Evolutionary conservation across 805 yeast species (phyloP).

Genomic region (Sugiyamaella mastotermitis): DNA sequence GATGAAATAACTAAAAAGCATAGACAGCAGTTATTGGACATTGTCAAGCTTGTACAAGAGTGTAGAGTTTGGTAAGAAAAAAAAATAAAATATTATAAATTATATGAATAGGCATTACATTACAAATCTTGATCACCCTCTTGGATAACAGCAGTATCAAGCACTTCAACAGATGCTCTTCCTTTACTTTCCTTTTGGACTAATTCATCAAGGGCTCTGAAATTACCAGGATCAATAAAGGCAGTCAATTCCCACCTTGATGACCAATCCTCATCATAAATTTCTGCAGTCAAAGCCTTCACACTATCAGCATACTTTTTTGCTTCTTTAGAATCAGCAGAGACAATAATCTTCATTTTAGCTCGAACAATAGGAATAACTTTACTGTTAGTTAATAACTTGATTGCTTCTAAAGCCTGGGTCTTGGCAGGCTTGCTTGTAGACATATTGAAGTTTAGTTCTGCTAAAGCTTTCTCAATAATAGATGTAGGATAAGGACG

Average conservation of each 20-base stretch:
- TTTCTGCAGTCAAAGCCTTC: slow-evolving; percentile 36
- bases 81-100: neutral
- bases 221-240: slow-evolving; percentile 80
- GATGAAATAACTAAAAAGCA: slow-evolving; percentile 21
- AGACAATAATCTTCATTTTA: slow-evolving; percentile 77
- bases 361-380: slow-evolving; percentile 92
- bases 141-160: slow-evolving; percentile 83
- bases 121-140: slow-evolving; percentile 37
- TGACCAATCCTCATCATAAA: slow-evolving; percentile 37
- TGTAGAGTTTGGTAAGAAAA: slow-evolving; percentile 26
- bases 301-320: slow-evolving; percentile 39
- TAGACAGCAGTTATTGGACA: slow-evolving; percentile 25
- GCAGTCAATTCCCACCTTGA: slow-evolving; percentile 54
- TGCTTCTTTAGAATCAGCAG: slow-evolving; percentile 46
- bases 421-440: slow-evolving; percentile 71
- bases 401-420: slow-evolving; percentile 90
- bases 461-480: slow-evolving; percentile 80
- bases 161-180: slow-evolving; percentile 68
- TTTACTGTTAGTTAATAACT: slow-evolving; percentile 66
- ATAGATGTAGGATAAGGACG: slow-evolving; percentile 93
- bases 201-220: slow-evolving; percentile 60
- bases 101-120: no score
- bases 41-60: slow-evolving; percentile 26
- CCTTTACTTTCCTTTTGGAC: slow-evolving; percentile 49
- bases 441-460: slow-evolving; percentile 68